Base-by-base conservation (phyloP, 331 rosid species). In the Saraca asoca region DNA sequence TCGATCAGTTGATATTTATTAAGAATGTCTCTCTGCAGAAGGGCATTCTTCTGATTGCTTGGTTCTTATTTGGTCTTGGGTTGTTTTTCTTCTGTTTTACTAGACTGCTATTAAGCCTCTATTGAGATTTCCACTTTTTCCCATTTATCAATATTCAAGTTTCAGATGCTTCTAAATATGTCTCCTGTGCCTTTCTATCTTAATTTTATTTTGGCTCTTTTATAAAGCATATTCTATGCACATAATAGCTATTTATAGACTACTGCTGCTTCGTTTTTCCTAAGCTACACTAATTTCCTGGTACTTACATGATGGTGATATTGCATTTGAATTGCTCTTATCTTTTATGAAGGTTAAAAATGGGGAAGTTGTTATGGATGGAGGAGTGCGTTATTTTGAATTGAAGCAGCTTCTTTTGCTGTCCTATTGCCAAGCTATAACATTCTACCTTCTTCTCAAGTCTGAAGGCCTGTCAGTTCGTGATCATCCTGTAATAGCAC, bases 401-500 rank as follows among this genome's bases (percentile, higher is more conserved):
- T 64, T 90, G 58, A 90, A 93, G 79, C 74, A 84, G 75, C 81
- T 56, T 72, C 75, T 88, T 62, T 73, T 87, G 74, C 70, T 90
- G 66, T 75, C 87, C 7, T 93, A 93, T 67, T 87, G 94, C 68
- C 98, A 93, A 88, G 87, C 96, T 66, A 90, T 93, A 78, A 78
- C 86, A 2, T 88, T 90, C 88, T 88, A 81, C 78, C 91, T 90
- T 81, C 94, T 93, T 38, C 95, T 93, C 80, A 90, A 90, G 79
- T 86, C 98, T 71, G 98, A 90, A 83, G 91, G 95, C 58, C 88
- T 84, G 74, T 71, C 86, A 50, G 87, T 90, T 31, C 81, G 63
- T 64, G 91, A 79, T 77, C 96, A 90, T 83, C 98, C 95, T 67
- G 91, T 93, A n/a, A 72, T 90, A 62, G 89, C 79, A 72, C 83